phyloP scores from a whole-genome alignment of 345 rosid species.

The Heritiera fomes region DNA sequence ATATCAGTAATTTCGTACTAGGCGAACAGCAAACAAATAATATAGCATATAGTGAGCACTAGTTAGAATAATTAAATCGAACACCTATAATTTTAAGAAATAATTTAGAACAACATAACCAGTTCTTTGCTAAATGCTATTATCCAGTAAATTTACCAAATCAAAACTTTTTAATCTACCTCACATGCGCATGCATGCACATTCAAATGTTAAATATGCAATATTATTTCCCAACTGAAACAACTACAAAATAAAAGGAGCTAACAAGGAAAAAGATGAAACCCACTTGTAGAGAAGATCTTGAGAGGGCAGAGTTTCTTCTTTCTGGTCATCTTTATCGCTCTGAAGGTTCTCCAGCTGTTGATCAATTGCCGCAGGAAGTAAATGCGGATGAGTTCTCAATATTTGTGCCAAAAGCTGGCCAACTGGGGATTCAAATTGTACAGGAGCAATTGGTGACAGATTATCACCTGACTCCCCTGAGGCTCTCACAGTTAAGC shows the following conservation, averaged over 20 bases:
- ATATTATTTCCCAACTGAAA: background rate
- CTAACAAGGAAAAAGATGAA: slow-evolving; percentile 1
- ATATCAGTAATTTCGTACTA: background rate
- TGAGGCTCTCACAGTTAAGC: slow-evolving; percentile 57
- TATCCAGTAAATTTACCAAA: slow-evolving; percentile 12
- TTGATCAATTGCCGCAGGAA: slow-evolving; percentile 77
- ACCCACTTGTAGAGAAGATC: slow-evolving; percentile 79
- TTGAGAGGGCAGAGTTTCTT: slow-evolving; percentile 40
- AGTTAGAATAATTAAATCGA: background rate
- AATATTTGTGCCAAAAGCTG: slow-evolving; percentile 77
- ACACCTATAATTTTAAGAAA: background rate
- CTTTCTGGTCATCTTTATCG: slow-evolving; percentile 50
- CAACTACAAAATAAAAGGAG: background rate
- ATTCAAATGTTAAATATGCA: background rate
- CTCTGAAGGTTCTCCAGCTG: slow-evolving; percentile 79
- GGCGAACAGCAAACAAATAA: slow-evolving; percentile 4
- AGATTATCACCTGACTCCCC: slow-evolving; percentile 46
- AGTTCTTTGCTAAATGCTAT: background rate
- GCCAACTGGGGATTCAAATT: slow-evolving; percentile 80
- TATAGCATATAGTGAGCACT: background rate
- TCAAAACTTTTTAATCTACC: slow-evolving; percentile 6
- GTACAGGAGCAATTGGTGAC: slow-evolving; percentile 69
- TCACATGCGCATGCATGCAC: background rate
- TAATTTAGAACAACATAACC: background rate
- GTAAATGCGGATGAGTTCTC: slow-evolving; percentile 86